A percentile compares a stretch with the other conserved stretches of the same genome.
These are phyloP conservation scores for Rhodotorula sp. DNA, from an alignment of 1,284 basidiomycete species.

Conservation along the genomic window DNA sequence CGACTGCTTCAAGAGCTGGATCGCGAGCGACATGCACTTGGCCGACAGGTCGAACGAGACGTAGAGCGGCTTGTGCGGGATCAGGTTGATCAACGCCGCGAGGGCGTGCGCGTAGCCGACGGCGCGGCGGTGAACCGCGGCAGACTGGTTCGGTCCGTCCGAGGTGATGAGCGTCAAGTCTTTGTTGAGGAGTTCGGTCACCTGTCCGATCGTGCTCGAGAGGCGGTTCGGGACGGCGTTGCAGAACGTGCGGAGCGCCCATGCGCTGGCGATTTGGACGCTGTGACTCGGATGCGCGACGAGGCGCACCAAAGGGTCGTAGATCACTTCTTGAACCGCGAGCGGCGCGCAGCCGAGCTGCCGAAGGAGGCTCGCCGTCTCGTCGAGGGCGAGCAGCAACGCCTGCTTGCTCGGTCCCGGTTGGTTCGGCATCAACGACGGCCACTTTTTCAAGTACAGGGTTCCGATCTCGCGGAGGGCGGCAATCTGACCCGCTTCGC, in stretches of 20 bases:
- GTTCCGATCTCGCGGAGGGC: conserved; percentile 83
- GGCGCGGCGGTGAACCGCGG: conserved; percentile 66
- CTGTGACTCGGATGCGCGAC: conserved; percentile 83
- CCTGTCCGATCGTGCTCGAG: conserved; percentile 69
- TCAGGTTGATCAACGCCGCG: conserved; percentile 78
- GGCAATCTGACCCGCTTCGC: conserved; percentile 86
- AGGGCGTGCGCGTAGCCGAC: conserved; percentile 87
- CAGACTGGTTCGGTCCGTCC: conserved; percentile 60
- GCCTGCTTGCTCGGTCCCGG: conserved; percentile 67
- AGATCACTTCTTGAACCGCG: conserved; percentile 81
- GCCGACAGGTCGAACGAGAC: conserved; percentile 90
- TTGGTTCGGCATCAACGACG: conserved; percentile 83
- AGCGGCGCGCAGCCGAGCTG: conserved; percentile 89
- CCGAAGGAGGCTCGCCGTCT: conserved; percentile 78
- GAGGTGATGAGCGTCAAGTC: conserved; percentile 60
- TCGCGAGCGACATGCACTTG: conserved; percentile 86
- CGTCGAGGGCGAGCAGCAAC: conserved; percentile 73
- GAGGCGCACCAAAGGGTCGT: conserved; percentile 79
- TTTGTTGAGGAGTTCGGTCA: conserved; percentile 75
- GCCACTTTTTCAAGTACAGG: conserved; percentile 84
- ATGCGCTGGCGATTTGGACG: conserved; percentile 79
- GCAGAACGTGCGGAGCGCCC: conserved; percentile 86
- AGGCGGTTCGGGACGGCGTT: conserved; percentile 80
- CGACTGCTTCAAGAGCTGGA: conserved; percentile 81
- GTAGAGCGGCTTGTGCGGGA: conserved; percentile 84